A percentile compares a stretch with the other conserved stretches of the same genome.
These are phyloP conservation scores for Chrysanthemum makinoi DNA, from an alignment of 129 eudicot species.

Conservation along the genomic window DNA sequence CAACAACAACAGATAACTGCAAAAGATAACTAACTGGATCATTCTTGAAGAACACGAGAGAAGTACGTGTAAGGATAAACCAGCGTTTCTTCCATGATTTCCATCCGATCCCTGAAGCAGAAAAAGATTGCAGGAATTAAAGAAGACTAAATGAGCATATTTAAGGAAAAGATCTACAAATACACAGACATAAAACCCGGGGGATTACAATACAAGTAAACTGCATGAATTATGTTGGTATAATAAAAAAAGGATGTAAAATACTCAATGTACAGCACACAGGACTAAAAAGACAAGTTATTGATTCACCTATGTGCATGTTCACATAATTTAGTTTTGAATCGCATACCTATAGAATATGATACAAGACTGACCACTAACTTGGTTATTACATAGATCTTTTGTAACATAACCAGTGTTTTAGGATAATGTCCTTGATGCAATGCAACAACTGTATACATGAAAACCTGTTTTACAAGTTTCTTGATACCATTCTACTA, in stretches of 20 bases:
- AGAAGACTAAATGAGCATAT: no score
- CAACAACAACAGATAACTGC: background rate
- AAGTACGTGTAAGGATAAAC: slow-evolving; percentile 98
- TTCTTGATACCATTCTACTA: background rate
- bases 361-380: background rate
- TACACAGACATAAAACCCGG: slow-evolving; percentile 3
- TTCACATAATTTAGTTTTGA: background rate
- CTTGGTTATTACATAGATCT: slow-evolving; percentile 1
- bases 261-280: background rate
- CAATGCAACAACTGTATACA: slow-evolving; percentile 13
- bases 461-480: background rate
- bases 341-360: background rate
- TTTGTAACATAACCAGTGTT: background rate
- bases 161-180: background rate
- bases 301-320: background rate
- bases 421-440: slow-evolving; percentile 13
- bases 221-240: background rate
- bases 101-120: slow-evolving; percentile 89
- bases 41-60: slow-evolving; percentile 93
- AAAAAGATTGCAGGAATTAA: background rate
- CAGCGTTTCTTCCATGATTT: slow-evolving; percentile 99
- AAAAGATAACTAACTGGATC: slow-evolving; percentile 74
- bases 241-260: background rate
- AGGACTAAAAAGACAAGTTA: background rate
- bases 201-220: slow-evolving; percentile 12